A percentile compares a stretch with the other conserved stretches of the same genome.
Conservation (phyloP, 176 grass and related monocot species). For the Thinopyrum elongatum region DNA sequence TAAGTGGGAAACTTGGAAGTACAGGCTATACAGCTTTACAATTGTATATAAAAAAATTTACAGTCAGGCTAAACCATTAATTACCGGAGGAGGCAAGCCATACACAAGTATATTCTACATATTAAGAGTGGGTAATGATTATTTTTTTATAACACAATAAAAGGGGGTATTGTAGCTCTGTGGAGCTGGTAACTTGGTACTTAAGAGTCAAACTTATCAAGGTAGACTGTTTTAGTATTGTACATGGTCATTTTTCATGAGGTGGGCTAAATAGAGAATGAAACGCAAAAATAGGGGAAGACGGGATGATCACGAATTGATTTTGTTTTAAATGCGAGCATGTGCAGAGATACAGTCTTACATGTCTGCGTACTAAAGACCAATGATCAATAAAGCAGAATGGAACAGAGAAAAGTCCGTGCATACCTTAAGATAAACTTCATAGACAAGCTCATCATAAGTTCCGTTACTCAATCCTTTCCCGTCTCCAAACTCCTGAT, state of each 20-base stretch:
- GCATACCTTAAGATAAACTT: conserved; percentile 63
- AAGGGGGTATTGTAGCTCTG: not conserved
- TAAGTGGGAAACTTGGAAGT: not conserved
- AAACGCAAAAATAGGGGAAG: not conserved
- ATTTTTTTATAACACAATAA: not conserved
- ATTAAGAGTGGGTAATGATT: not conserved
- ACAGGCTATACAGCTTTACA: not conserved
- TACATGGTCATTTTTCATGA: not conserved
- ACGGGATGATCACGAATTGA: not conserved
- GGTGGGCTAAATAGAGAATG: not conserved
- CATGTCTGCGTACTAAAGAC: not conserved
- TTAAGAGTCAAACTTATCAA: not conserved
- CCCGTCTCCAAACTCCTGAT: conserved; percentile 25
- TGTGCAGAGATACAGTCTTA: not conserved
- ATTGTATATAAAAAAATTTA: not conserved
- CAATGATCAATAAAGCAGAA: not conserved
- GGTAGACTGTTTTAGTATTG: not conserved
- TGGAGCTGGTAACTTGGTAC: not conserved
- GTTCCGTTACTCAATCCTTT: conserved; percentile 45
- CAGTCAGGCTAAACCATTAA: not conserved
- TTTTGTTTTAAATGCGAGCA: not conserved
- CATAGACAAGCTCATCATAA: conserved; percentile 68
- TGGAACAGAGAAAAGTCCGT: conserved; percentile 6
- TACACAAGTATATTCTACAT: not conserved
- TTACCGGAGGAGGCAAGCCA: conserved; percentile 2